These are phyloP conservation scores for Extremus antarcticus DNA, from an alignment of 495 filamentous ascomycete genomes.

Conservation along the genomic window DNA sequence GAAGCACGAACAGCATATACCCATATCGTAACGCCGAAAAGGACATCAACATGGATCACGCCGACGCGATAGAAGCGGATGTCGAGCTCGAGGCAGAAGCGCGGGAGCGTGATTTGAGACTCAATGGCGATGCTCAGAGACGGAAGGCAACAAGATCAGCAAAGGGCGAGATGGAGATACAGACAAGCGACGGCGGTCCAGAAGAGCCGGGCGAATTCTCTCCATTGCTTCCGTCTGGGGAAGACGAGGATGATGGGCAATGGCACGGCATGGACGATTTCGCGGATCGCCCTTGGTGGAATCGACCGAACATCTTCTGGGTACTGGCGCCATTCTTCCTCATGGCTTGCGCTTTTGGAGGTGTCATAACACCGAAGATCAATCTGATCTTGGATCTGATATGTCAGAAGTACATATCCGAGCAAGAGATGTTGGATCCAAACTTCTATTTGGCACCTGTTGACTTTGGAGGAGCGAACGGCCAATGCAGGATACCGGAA, in stretches of 20 bases:
- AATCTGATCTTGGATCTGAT: slow-evolving; percentile 72
- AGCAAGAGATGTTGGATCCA: slow-evolving; percentile 46
- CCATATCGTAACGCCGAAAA: no score
- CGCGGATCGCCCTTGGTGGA: slow-evolving; percentile 56
- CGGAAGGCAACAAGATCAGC: slow-evolving; percentile 3
- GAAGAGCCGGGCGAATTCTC: slow-evolving; percentile 9
- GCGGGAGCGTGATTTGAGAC: not conserved
- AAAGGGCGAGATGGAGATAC: slow-evolving; percentile 8
- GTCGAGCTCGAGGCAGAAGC: slow-evolving; percentile 9
- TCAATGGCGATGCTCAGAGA: not conserved
- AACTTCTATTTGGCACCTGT: slow-evolving; percentile 51
- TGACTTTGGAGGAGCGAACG: slow-evolving; percentile 52
- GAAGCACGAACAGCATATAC: no score
- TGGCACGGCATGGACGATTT: slow-evolving; percentile 49
- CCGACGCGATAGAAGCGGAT: slow-evolving; percentile 17
- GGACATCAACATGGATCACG: slow-evolving; percentile 12
- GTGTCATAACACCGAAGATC: slow-evolving; percentile 64
- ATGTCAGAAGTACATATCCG: slow-evolving; percentile 66
- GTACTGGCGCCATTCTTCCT: slow-evolving; percentile 65
- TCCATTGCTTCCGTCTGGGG: slow-evolving; percentile 4
- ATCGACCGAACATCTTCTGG: slow-evolving; percentile 74
- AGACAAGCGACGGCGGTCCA: not conserved
- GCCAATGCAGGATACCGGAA: slow-evolving; percentile 60
- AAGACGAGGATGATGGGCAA: slow-evolving; percentile 11
- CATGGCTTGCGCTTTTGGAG: slow-evolving; percentile 75